phyloP scores from a whole-genome alignment of 257 asterid species.

The Plantago elongata region DNA sequence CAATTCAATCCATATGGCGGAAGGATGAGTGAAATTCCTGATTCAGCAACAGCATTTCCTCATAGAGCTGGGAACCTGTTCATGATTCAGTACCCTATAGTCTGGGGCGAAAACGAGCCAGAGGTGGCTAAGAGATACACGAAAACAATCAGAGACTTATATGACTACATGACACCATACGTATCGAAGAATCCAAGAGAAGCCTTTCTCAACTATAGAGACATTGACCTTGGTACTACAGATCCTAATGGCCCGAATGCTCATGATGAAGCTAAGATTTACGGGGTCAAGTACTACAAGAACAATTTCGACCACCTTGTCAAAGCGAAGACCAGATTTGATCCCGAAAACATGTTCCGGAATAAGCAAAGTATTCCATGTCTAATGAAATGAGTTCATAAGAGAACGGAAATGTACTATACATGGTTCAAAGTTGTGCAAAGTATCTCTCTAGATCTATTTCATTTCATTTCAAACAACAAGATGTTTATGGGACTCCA shows the following conservation, averaged over 20 bases:
- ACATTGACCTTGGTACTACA: constrained; percentile 10
- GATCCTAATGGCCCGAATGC: constrained; percentile 12
- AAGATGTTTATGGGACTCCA: too few relatives aligned
- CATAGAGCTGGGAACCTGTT: constrained; percentile 7
- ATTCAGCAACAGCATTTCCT: constrained; percentile 2
- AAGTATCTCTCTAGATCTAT: too few relatives aligned
- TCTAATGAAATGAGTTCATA: neutral
- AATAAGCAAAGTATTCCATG: constrained; percentile 27
- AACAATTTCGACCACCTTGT: constrained; percentile 27
- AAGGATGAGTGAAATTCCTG: constrained; percentile 1
- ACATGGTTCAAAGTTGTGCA: too few relatives aligned
- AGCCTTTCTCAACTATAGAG: constrained; percentile 3
- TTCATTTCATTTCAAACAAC: too few relatives aligned
- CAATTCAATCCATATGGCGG: constrained; percentile 6
- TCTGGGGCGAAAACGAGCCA: neutral
- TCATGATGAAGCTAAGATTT: constrained; percentile 19
- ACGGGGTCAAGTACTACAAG: constrained; percentile 22
- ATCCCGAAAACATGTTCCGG: constrained; percentile 27
- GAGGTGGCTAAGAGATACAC: neutral
- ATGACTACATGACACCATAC: constrained; percentile 1
- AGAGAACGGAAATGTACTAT: too few relatives aligned
- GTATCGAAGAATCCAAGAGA: constrained; percentile 9
- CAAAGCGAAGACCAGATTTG: constrained; percentile 20
- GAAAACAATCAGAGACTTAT: neutral
- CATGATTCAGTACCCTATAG: constrained; percentile 3